Conservation (phyloP, 805 yeast genomes). For the Wickerhamomyces strasburgensis region DNA sequence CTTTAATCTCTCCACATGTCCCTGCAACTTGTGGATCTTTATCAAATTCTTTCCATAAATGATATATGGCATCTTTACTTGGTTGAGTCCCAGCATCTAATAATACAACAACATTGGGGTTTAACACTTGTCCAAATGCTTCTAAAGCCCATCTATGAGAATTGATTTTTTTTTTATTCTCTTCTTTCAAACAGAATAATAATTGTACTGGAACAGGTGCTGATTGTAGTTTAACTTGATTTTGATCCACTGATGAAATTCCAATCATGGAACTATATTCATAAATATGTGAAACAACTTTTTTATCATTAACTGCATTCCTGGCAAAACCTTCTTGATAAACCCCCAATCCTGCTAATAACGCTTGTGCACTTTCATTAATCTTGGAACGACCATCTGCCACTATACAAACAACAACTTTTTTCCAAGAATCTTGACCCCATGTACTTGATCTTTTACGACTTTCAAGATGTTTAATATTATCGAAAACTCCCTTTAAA, state of each 20-base stretch:
- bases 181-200: constrained; percentile 84
- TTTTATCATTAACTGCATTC: constrained; percentile 75
- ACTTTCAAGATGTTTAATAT: constrained; percentile 67
- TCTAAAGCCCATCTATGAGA: constrained; percentile 97
- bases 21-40: constrained; percentile 82
- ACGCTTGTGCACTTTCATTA: constrained; percentile 70
- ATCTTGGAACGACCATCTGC: constrained; percentile 90
- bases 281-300: constrained; percentile 82
- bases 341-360: constrained; percentile 81
- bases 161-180: constrained; percentile 84
- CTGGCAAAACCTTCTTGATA: constrained; percentile 96
- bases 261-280: constrained; percentile 94
- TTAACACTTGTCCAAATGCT: constrained; percentile 77
- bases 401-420: constrained; percentile 81
- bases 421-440: constrained; percentile 97
- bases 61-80: constrained; percentile 74
- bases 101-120: constrained; percentile 78
- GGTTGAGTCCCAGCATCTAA: constrained; percentile 96
- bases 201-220: constrained; percentile 80
- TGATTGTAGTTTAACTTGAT: constrained; percentile 61
- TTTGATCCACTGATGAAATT: constrained; percentile 58
- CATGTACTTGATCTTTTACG: constrained; percentile 66
- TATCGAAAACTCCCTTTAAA: constrained; percentile 84
- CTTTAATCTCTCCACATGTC: constrained; percentile 95
- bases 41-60: constrained; percentile 83